Evolutionary conservation across 352 stramenopile species (phyloP), one percentile per base, ranked within the genome.

Genomic region (Thalassiosira allenii): DNA sequence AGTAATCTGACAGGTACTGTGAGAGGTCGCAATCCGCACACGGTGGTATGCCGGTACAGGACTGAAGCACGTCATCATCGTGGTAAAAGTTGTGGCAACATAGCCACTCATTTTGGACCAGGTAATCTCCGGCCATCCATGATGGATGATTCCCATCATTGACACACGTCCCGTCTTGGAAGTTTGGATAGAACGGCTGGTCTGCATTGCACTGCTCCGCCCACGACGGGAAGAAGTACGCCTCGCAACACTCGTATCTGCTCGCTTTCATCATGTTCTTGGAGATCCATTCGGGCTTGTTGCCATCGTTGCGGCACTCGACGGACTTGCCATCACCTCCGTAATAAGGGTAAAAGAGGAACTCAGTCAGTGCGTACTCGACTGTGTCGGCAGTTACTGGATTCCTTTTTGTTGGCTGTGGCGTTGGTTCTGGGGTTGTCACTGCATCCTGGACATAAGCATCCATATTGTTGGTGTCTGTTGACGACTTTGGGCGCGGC

Each of bases 111-210:
- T 65, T 80, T 37, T 66, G 37, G 3, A 29, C 23, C 0, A 84
- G 25, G 61, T 84, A 84, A 59, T 76, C 63, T 14, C 76, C 76
- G 8, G 40, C 62, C 76, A 84, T 84, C 54, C 57, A 84, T 41
- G 34, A 27, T 14, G 68, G 68, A 20, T 76, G 68, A 22, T 72
- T 80, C 20, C 62, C 44, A 64, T 78, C 67, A 53, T 73, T 80
- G 2, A 67, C 47, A 40, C 76, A 79, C 1, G 34, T 62, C 1
- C n/a, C 34, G 0, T 25, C 47, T 52, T 69, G 0, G 53, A 80
- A 84, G 41, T 84, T 74, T 25, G 76, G 76, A 52, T 84, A 84
- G 20, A 58, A 84, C 25, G 61, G 75, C 62, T 79, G 20, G 44
- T 44, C 56, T 12, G 56, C 54, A 54, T 75, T 61, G 29, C 75